These are phyloP conservation scores for Puccinia hordei DNA, from an alignment of 1,284 basidiomycete species.

Conservation along the genomic window DNA sequence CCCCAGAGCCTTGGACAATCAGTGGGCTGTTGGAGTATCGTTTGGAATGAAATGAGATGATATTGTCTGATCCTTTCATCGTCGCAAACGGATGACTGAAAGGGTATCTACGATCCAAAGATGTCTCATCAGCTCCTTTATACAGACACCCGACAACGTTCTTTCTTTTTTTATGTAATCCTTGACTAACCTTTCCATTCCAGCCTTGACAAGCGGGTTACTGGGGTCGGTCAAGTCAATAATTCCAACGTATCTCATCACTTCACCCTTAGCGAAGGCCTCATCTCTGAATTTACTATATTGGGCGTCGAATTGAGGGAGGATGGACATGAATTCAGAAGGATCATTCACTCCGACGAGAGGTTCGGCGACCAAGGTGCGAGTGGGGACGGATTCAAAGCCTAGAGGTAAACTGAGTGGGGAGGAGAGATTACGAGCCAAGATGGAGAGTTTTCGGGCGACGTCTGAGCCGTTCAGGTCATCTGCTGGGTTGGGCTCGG, in stretches of 20 bases:
- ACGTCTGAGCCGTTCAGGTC: conserved; percentile 96
- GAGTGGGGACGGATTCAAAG: conserved; percentile 77
- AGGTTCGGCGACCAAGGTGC: conserved; percentile 79
- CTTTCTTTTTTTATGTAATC: neutral
- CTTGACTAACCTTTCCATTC: conserved; percentile 72
- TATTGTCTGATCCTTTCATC: conserved; percentile 93
- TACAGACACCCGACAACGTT: neutral
- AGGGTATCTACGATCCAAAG: conserved; percentile 69
- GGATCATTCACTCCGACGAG: conserved; percentile 68
- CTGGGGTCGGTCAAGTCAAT: conserved; percentile 73
- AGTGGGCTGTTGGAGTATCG: conserved; percentile 74
- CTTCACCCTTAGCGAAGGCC: conserved; percentile 75
- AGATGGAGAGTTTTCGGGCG: conserved; percentile 92
- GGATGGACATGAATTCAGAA: conserved; percentile 76
- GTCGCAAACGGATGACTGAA: conserved; percentile 89
- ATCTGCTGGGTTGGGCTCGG: conserved; percentile 94
- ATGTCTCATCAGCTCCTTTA: conserved; percentile 38
- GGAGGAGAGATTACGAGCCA: conserved; percentile 72
- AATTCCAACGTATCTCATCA: conserved; percentile 90
- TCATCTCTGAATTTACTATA: conserved; percentile 76
- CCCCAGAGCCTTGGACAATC: conserved; percentile 91
- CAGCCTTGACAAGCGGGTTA: conserved; percentile 72
- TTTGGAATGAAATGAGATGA: conserved; percentile 93
- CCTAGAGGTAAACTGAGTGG: conserved; percentile 65
- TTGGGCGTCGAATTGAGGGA: conserved; percentile 81